Percentiles rank a stretch among this genome's conserved stretches.
Evolutionary conservation across 805 yeast species (phyloP).

Genomic region (Candida broadrunensis): DNA sequence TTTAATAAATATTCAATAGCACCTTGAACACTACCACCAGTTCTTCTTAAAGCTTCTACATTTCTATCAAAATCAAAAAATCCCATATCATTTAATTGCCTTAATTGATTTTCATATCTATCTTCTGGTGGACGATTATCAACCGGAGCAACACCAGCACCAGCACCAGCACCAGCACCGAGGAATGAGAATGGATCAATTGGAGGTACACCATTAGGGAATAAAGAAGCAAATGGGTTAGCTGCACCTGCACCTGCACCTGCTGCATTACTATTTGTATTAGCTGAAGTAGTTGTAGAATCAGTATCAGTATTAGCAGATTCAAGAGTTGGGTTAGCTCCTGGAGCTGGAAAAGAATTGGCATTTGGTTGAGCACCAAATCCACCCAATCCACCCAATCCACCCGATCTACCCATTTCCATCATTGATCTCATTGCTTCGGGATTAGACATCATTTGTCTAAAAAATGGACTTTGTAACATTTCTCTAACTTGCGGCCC

Average conservation of each 20-base stretch:
- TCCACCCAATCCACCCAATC: conserved; percentile 24
- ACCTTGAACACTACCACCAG: conserved; percentile 97
- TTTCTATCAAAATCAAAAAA: conserved; percentile 91
- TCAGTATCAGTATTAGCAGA: conserved; percentile 9
- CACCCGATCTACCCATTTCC: conserved; percentile 61
- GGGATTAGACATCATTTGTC: conserved; percentile 73
- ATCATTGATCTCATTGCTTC: conserved; percentile 80
- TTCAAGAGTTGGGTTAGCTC: conserved; percentile 33
- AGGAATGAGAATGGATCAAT: conserved; percentile 55
- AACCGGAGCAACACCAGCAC: conserved; percentile 25
- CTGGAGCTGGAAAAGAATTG: conserved; percentile 35
- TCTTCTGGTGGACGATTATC: conserved; percentile 47
- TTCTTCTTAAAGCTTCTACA: conserved; percentile 86
- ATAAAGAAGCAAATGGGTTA: conserved; percentile 39
- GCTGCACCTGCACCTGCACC: conserved; percentile 18
- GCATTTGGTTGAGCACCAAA: conserved; percentile 14
- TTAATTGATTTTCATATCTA: conserved; percentile 39
- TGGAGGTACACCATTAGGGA: conserved; percentile 33
- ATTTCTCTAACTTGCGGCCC: conserved; percentile 87
- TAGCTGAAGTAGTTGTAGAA: conserved; percentile 9
- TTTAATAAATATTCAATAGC: conserved; percentile 80
- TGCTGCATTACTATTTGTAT: conserved; percentile 9
- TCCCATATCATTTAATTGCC: conserved; percentile 50
- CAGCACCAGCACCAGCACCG: conserved; percentile 30
- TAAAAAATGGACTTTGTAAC: conserved; percentile 78